phyloP scores from a whole-genome alignment of 202 grass and related monocot species.

The Saccharum hybrid region DNA sequence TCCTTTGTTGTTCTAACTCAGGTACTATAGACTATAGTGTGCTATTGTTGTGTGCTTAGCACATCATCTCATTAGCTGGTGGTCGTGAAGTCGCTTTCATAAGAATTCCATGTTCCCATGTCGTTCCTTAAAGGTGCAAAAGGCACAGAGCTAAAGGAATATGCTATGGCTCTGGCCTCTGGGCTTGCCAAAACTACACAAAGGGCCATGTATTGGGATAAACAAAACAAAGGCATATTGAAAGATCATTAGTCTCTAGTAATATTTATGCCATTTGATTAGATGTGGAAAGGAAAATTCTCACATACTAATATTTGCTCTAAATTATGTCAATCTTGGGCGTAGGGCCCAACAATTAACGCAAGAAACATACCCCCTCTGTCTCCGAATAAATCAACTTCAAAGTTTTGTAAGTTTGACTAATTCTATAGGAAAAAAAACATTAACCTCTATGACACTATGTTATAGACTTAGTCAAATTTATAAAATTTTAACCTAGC shows the following conservation, averaged over 20 bases:
- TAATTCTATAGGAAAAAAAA: no score
- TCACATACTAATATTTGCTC: no score
- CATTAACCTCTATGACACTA: no score
- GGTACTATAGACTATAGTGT: not conserved
- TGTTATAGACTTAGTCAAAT: no score
- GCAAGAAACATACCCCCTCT: no score
- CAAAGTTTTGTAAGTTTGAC: no score
- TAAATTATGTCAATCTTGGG: not conserved
- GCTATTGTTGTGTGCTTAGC: not conserved
- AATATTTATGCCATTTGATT: no score
- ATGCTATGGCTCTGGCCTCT: not conserved
- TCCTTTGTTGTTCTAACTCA: not conserved
- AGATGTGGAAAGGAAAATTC: no score
- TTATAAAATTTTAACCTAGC: no score
- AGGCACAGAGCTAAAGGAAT: not conserved
- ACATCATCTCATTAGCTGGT: not conserved
- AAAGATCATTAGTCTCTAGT: no score
- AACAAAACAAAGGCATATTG: not conserved
- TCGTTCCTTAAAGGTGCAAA: not conserved
- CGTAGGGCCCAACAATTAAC: not conserved
- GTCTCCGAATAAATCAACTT: no score
- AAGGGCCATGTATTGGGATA: not conserved
- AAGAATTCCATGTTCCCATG: not conserved
- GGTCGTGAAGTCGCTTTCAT: conserved; percentile 15
- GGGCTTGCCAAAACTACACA: no score